These are phyloP conservation scores for Boletus sp. DNA, from an alignment of 768 basidiomycete genomes.

Conservation along the genomic window DNA sequence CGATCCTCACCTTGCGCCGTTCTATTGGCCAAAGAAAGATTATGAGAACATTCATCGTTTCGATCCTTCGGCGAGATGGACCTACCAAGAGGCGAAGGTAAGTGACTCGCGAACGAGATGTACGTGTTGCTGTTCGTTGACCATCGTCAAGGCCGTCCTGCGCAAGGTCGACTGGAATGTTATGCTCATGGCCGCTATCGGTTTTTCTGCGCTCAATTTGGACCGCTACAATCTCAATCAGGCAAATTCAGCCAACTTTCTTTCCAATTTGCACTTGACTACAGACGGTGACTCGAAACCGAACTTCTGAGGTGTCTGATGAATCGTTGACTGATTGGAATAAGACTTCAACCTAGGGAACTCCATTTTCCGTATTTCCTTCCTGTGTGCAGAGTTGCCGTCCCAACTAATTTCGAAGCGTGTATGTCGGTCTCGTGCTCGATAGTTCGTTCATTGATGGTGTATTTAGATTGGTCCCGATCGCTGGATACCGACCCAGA, in stretches of 20 bases:
- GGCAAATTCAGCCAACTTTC: slow-evolving; percentile 58
- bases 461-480: too few species aligned
- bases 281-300: too few species aligned
- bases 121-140: too few species aligned
- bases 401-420: slow-evolving; percentile 63
- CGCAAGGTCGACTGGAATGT: slow-evolving; percentile 16
- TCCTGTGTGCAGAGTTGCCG: slow-evolving; percentile 57
- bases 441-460: neutral
- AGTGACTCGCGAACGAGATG: neutral
- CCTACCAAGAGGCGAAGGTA: slow-evolving; percentile 52
- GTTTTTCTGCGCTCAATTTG: slow-evolving; percentile 56
- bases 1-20: too few species aligned
- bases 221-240: slow-evolving; percentile 54
- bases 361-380: slow-evolving; percentile 49
- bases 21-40: too few species aligned
- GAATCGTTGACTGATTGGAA: too few species aligned
- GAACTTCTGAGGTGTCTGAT: neutral
- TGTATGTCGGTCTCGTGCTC: slow-evolving; percentile 27
- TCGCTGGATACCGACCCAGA: too few species aligned
- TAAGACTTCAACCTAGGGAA: slow-evolving; percentile 59
- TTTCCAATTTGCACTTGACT: slow-evolving; percentile 53
- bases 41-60: too few species aligned
- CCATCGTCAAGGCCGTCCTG: too few species aligned
- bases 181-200: slow-evolving; percentile 54
- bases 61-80: slow-evolving; percentile 12